Base-by-base conservation (phyloP, 2,329 filamentous ascomycete species). In the Fusarium sp. region DNA sequence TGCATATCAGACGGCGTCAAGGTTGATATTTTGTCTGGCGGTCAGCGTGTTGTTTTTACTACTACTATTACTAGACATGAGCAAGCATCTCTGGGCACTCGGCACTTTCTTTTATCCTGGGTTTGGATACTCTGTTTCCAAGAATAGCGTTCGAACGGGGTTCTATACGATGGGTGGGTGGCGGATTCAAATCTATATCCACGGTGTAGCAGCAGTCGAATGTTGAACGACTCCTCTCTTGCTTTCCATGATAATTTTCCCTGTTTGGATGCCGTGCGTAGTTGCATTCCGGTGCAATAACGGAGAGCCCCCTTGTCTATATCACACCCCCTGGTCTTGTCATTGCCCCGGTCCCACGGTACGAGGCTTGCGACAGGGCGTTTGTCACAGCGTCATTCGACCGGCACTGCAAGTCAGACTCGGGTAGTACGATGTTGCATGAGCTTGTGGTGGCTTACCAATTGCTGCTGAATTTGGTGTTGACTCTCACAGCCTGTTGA, bases 1-100 rank as follows among this genome's bases (percentile, higher is more conserved):
- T 75, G 74, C 76, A 79, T 79, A 66, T 66, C 45, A 69, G 60
- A 70, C 45, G 76, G 76, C 69, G 73, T 76, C 66, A 58, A 25
- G 65, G 50, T 61, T 20, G 64, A 63, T 62, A 40, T 64, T 50
- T 65, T 65, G 56, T 57, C 56, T 64, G 56, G 18, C 56, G 65
- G 45, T 64, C 57, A 66, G 75, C 75, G 63, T 73, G 35, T 73
- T 70, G 29, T 69, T 68, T 64, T 59, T 64, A 35, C 31, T 27
- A 35, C 16, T 70, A 35, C 22, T 73, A 47, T 47, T 47, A 54
- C 65, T 77, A 75, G 72, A 76, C 58, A 58, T 64, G 65, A 62
- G 65, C 69, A 71, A 64, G 58, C 56, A 36, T 63, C 18, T 31
- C 62, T 62, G n/a, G 35, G 45, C 65, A 67, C 70, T 72, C 66